These are phyloP conservation scores for Stygiomarasmius scandens DNA, from an alignment of 1,284 basidiomycete species.

Conservation along the genomic window DNA sequence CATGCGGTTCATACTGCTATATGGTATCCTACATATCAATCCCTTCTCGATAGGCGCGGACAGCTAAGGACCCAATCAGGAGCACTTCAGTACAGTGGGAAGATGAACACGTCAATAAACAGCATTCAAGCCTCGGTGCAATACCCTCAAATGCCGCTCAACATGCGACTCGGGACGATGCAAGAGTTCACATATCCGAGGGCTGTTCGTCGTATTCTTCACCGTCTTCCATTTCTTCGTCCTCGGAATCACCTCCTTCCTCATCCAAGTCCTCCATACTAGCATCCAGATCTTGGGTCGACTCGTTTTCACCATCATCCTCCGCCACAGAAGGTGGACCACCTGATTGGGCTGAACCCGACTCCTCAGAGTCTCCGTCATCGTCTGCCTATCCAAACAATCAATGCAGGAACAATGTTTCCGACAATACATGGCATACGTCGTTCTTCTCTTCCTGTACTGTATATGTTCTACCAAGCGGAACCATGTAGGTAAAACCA, in stretches of 20 bases:
- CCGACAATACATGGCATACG: conserved; percentile 41
- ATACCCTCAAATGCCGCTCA: too few species aligned
- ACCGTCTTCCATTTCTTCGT: conserved; percentile 41
- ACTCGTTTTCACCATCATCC: conserved; percentile 61
- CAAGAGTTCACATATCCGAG: background rate
- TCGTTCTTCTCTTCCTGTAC: conserved; percentile 84
- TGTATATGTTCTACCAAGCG: conserved; percentile 71
- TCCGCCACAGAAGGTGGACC: conserved; percentile 42
- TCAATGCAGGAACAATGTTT: background rate
- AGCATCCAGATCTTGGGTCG: conserved; percentile 63
- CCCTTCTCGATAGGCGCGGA: too few species aligned
- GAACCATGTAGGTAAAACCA: conserved; percentile 69
- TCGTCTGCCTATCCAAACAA: conserved; percentile 43
- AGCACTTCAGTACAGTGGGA: too few species aligned
- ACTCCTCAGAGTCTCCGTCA: conserved; percentile 46
- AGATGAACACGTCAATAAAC: too few species aligned
- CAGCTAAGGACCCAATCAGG: too few species aligned
- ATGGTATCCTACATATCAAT: too few species aligned
- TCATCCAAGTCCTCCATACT: conserved; percentile 76
- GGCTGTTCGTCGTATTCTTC: conserved; percentile 26
- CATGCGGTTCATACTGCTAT: too few species aligned
- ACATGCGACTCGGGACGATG: too few species aligned
- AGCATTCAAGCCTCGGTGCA: too few species aligned
- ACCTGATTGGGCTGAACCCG: conserved; percentile 42
- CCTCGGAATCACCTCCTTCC: conserved; percentile 32